These are phyloP conservation scores for Claviceps monticola DNA, from an alignment of 2,329 filamentous ascomycete species.

Conservation along the genomic window DNA sequence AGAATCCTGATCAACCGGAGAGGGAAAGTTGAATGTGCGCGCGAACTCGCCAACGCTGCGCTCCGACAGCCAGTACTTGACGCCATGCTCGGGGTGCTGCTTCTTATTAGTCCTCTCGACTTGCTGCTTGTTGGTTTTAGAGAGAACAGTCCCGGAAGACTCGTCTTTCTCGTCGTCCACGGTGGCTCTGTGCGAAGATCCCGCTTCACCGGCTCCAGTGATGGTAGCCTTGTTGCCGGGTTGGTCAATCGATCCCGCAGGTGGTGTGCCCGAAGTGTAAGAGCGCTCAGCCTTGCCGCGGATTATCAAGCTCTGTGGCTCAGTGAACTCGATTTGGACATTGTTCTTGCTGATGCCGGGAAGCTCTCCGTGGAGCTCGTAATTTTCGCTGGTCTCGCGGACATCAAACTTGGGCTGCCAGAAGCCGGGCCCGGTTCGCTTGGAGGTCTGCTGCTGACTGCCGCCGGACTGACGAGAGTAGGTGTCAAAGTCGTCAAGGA, in stretches of 20 bases:
- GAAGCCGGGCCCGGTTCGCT: constrained; percentile 15
- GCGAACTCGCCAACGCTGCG: constrained; percentile 50
- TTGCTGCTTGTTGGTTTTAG: constrained; percentile 8
- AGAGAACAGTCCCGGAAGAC: constrained; percentile 6
- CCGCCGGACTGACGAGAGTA: constrained; percentile 24
- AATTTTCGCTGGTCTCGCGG: constrained; percentile 47
- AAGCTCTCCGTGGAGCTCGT: constrained; percentile 64
- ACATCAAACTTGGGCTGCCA: constrained; percentile 65
- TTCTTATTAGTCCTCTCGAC: constrained; percentile 15
- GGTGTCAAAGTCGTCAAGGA: constrained; percentile 43
- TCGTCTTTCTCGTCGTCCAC: constrained; percentile 39
- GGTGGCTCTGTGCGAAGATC: constrained; percentile 35
- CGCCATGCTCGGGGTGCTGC: constrained; percentile 16
- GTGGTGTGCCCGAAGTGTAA: constrained; percentile 33
- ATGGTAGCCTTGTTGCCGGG: constrained; percentile 17
- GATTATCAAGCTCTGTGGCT: constrained; percentile 53
- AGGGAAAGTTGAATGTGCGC: constrained; percentile 50
- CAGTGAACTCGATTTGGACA: constrained; percentile 60
- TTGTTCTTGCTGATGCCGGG: constrained; percentile 59
- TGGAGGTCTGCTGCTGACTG: constrained; percentile 5
- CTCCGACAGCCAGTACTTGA: constrained; percentile 54
- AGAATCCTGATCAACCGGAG: constrained; percentile 41
- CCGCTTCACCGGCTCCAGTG: constrained; percentile 17
- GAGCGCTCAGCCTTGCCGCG: constrained; percentile 51
- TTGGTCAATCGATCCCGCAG: constrained; percentile 30